Conservation (phyloP, 148 eudicot species). For the Rhododendron henanense region DNA sequence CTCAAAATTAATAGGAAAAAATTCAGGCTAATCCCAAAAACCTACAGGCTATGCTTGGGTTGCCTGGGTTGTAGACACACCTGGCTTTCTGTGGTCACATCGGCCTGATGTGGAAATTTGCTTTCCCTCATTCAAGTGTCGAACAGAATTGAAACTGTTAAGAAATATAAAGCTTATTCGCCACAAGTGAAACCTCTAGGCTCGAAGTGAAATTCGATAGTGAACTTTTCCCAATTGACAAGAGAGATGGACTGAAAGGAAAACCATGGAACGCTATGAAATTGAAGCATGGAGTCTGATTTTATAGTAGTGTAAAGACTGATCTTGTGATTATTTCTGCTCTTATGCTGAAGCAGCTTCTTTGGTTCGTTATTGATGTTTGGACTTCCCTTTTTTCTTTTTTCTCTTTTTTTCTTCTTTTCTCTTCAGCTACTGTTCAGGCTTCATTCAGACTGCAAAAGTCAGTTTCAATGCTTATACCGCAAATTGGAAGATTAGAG, state of each 20-base stretch:
- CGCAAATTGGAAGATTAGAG: conserved; percentile 39
- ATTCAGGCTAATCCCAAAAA: not conserved
- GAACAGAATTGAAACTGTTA: not conserved
- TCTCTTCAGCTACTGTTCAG: conserved; percentile 45
- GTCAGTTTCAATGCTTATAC: conserved; percentile 44
- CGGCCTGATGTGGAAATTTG: not conserved
- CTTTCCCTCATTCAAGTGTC: not conserved
- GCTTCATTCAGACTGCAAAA: conserved; percentile 43
- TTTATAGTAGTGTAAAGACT: conserved; percentile 5
- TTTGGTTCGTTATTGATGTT: not conserved
- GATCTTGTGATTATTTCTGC: not conserved
- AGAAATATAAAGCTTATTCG: not conserved
- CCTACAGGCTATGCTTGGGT: not conserved
- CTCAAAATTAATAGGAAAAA: not conserved
- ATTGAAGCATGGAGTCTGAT: not conserved
- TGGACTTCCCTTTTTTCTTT: not conserved
- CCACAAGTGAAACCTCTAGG: not conserved
- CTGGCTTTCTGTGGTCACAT: not conserved
- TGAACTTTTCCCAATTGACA: not conserved
- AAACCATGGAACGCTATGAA: not conserved
- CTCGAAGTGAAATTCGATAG: not conserved
- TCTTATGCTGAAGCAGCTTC: not conserved
- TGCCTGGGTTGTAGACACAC: not conserved
- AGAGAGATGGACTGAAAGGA: not conserved
- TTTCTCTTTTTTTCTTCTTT: not conserved